phyloP scores from a whole-genome alignment of 495 filamentous ascomycete species.

The Annulohypoxylon nitens region DNA sequence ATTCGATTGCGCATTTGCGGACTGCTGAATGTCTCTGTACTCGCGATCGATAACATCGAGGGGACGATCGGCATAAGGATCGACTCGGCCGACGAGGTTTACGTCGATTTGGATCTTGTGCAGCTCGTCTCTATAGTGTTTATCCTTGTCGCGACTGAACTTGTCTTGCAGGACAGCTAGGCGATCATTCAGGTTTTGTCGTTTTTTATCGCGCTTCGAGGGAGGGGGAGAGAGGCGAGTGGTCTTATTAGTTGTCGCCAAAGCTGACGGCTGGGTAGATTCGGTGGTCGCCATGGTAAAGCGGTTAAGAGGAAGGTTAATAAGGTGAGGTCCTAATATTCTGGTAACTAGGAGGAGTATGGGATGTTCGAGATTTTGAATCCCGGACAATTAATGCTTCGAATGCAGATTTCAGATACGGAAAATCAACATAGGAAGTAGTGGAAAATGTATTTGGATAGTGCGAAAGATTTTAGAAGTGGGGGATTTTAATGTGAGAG shows the following conservation, averaged over 20 bases:
- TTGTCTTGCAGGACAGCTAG: constrained; percentile 77
- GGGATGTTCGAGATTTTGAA: neutral
- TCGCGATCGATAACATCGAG: constrained; percentile 76
- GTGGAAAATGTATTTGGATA: neutral
- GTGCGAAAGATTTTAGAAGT: constrained; percentile 8
- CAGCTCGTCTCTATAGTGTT: constrained; percentile 88
- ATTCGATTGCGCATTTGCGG: constrained; percentile 58
- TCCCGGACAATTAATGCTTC: neutral
- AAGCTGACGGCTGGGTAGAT: constrained; percentile 39
- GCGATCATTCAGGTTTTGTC: constrained; percentile 80
- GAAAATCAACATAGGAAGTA: constrained; percentile 9
- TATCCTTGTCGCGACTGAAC: constrained; percentile 84
- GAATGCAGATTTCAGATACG: neutral
- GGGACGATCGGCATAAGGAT: constrained; percentile 79
- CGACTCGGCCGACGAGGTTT: constrained; percentile 82
- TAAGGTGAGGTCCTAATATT: neutral
- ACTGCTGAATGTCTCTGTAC: constrained; percentile 72
- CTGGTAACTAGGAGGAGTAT: neutral
- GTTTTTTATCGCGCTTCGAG: constrained; percentile 92
- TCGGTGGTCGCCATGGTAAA: constrained; percentile 45
- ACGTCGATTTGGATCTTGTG: constrained; percentile 91
- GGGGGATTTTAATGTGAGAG: neutral
- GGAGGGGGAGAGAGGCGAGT: constrained; percentile 55
- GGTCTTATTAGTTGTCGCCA: constrained; percentile 40
- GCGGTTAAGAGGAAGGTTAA: neutral